Evolutionary conservation across 2,329 filamentous ascomycete genomes (phyloP).

Genomic region (Trichoderma sp.): DNA sequence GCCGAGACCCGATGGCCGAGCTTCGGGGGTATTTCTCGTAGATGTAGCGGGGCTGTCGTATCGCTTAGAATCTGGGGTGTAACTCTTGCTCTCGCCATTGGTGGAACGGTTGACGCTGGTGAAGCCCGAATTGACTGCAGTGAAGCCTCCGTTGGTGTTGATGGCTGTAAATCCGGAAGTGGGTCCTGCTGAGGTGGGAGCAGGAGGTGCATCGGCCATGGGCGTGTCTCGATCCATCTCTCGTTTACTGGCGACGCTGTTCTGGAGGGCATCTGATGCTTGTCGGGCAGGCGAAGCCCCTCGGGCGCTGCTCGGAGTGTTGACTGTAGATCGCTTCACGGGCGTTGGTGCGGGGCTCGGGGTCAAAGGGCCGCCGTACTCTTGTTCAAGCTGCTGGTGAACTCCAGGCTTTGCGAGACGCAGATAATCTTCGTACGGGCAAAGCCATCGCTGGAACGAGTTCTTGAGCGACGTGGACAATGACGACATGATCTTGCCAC

Average conservation of each 20-base stretch:
- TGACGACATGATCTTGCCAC: constrained; percentile 99
- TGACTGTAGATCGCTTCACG: constrained; percentile 63
- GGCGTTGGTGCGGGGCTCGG: constrained; percentile 71
- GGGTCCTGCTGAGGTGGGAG: constrained; percentile 32
- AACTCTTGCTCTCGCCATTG: constrained; percentile 54
- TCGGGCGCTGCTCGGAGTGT: constrained; percentile 59
- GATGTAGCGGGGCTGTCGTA: constrained; percentile 64
- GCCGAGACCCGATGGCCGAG: constrained; percentile 56
- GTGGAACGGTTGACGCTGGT: constrained; percentile 63
- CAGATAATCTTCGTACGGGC: constrained; percentile 94
- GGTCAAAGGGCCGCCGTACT: constrained; percentile 89
- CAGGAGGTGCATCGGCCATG: constrained; percentile 48
- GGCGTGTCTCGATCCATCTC: constrained; percentile 51
- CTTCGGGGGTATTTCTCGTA: constrained; percentile 65
- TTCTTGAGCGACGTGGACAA: constrained; percentile 97
- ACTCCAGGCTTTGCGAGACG: constrained; percentile 89
- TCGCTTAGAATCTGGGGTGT: constrained; percentile 61
- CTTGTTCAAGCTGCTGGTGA: constrained; percentile 91
- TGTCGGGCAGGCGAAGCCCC: constrained; percentile 68
- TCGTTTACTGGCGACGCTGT: constrained; percentile 47
- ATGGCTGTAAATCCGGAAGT: constrained; percentile 56
- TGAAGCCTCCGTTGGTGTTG: constrained; percentile 66
- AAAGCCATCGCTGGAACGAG: constrained; percentile 95
- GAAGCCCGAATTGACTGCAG: constrained; percentile 71
- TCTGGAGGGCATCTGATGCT: constrained; percentile 55